Evolutionary conservation across 139 green algal genomes (phyloP).

Genomic region (Spirogloea muscicola): DNA sequence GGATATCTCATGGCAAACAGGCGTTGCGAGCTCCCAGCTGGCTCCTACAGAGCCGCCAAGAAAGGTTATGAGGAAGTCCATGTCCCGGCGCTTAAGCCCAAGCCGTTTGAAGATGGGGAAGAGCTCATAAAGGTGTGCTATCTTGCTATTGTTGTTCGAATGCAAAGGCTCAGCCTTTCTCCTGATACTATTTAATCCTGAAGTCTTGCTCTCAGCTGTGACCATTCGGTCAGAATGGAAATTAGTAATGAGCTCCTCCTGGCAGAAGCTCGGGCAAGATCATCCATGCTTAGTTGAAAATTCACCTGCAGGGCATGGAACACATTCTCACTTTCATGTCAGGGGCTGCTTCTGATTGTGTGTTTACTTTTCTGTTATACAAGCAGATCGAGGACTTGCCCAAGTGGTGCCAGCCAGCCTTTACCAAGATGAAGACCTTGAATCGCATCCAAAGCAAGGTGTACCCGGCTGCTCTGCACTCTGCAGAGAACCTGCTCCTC

Average conservation of each 20-base stretch:
- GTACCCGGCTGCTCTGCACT: slow-evolving; percentile 81
- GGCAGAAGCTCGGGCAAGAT: too few species aligned
- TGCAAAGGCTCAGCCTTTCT: too few species aligned
- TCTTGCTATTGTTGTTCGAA: too few species aligned
- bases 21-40: slow-evolving; percentile 70
- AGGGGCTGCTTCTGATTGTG: slow-evolving; percentile 60
- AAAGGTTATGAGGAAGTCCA: slow-evolving; percentile 97
- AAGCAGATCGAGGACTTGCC: slow-evolving; percentile 82
- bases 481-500: slow-evolving; percentile 91
- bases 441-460: slow-evolving; percentile 89
- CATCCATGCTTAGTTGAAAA: too few species aligned
- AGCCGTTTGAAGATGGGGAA: slow-evolving; percentile 71
- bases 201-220: too few species aligned
- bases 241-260: too few species aligned
- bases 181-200: too few species aligned
- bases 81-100: slow-evolving; percentile 88
- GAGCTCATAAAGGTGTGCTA: slow-evolving; percentile 49
- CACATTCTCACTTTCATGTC: too few species aligned
- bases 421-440: slow-evolving; percentile 81
- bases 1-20: slow-evolving; percentile 88
- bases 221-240: too few species aligned
- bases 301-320: too few species aligned
- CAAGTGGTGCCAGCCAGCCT: slow-evolving; percentile 84
- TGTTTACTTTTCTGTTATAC: too few species aligned
- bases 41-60: slow-evolving; percentile 68